phyloP scores from a whole-genome alignment of 2,329 filamentous ascomycete species.

The Apiospora sp. region DNA sequence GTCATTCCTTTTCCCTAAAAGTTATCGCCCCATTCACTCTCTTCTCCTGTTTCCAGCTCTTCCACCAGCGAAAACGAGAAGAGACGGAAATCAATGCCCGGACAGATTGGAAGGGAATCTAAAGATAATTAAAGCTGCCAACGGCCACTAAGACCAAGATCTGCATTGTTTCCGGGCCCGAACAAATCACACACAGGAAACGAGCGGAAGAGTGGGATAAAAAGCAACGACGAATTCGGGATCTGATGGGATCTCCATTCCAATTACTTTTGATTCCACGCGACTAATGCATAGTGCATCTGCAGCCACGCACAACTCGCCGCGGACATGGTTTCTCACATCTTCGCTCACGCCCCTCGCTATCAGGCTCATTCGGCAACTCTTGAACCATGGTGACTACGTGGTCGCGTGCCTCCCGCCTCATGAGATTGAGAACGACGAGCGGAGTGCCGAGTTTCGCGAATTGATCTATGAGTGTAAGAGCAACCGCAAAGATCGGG shows the following conservation, averaged over 20 bases:
- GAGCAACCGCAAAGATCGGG: slow-evolving; percentile 67
- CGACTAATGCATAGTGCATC: slow-evolving; percentile 55
- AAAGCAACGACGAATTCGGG: slow-evolving; percentile 20
- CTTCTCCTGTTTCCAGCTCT: neutral
- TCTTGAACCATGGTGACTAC: slow-evolving; percentile 91
- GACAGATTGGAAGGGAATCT: neutral
- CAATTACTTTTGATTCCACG: slow-evolving; percentile 7
- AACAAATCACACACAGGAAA: neutral
- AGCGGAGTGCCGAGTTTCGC: slow-evolving; percentile 80
- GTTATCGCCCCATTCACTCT: neutral
- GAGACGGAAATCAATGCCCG: neutral
- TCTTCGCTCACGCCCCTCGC: slow-evolving; percentile 85
- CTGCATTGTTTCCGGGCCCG: neutral
- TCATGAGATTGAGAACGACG: slow-evolving; percentile 78
- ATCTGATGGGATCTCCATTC: slow-evolving; percentile 18
- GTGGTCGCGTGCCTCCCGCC: slow-evolving; percentile 85
- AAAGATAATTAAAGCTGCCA: neutral
- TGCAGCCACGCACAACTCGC: slow-evolving; percentile 72
- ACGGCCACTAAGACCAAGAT: slow-evolving; percentile 8
- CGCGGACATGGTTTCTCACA: slow-evolving; percentile 92
- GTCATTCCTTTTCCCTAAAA: slow-evolving; percentile 34
- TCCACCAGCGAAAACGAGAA: neutral
- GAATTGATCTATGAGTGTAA: slow-evolving; percentile 77
- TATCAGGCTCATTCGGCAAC: slow-evolving; percentile 80
- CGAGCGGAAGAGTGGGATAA: neutral